Evolutionary conservation across 2,329 filamentous ascomycete genomes (phyloP).

Genomic region (Helotiales sp.): DNA sequence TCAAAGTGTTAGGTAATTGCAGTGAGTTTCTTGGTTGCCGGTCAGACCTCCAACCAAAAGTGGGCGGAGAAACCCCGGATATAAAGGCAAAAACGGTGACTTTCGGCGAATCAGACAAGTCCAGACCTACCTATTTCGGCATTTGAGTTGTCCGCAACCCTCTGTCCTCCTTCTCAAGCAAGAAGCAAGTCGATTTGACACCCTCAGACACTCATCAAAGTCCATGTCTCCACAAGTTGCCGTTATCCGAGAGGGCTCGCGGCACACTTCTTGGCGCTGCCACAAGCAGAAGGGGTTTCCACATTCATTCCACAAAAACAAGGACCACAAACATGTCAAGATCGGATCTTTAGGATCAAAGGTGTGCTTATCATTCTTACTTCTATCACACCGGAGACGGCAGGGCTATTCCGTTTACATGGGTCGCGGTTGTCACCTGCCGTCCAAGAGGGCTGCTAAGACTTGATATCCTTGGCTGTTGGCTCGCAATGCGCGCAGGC

Average conservation of each 20-base stretch:
- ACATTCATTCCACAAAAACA: neutral
- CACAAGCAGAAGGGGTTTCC: neutral
- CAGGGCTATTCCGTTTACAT: slow-evolving; percentile 1
- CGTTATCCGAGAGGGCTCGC: neutral
- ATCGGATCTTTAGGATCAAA: neutral
- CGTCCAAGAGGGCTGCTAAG: neutral
- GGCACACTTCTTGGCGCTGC: neutral
- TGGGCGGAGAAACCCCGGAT: slow-evolving; percentile 1
- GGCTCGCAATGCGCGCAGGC: neutral
- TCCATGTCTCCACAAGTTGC: slow-evolving; percentile 1
- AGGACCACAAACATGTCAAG: neutral
- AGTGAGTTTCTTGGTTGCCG: neutral
- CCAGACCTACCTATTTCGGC: neutral
- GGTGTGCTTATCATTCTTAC: neutral
- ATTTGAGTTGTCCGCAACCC: neutral
- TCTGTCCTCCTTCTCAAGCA: too few species aligned
- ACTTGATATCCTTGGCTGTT: neutral
- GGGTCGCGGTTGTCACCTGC: slow-evolving; percentile 4
- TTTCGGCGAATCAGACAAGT: neutral
- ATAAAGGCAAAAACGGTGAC: slow-evolving; percentile 1
- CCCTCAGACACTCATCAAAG: neutral
- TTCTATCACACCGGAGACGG: slow-evolving; percentile 1
- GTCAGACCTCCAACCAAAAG: neutral
- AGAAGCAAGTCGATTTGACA: neutral
- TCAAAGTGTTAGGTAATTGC: neutral